Base-by-base conservation (phyloP, 768 basidiomycete genomes). In the Lanmaoa pseudosensibilis region DNA sequence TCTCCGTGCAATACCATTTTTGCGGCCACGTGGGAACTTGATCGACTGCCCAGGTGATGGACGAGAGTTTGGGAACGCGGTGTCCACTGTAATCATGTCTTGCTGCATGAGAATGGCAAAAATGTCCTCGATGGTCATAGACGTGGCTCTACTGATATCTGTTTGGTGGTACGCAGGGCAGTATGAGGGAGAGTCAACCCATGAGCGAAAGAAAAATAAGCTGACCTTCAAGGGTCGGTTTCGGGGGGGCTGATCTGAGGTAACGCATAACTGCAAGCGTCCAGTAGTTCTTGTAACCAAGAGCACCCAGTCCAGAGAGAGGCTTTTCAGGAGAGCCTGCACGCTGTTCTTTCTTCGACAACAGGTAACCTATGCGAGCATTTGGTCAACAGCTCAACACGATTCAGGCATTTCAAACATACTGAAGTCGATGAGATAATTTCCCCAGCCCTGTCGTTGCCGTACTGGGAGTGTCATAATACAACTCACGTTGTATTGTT, bases 341-440 rank as follows among this genome's bases (percentile, higher is more conserved):
- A 52, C 94, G 78, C 33, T 85, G 86, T 71, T 99, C 97, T 67
- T 97, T 97, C 80, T 92, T 96, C 8, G 95, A 97, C 61, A 99
- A 76, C 9, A 97, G 78, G 75, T 97, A 99, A 74, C 97, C 96
- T 98, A 60, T 8, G 18, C 16, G 8, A 33, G 21, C 2, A 50
- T 38, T 46, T 34, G 33, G n/a, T 66, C 8, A 56, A 45, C 8
- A 36, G n/a, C 23, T n/a, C 16, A 36, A 30, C 27, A 56, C 2
- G 8, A 52, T 54, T 54, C 37, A 65, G 54, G 30, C 53, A 57
- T 49, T 27, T 50, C 23, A 21, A 40, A 63, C 65, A 38, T 52
- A 98, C 96, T 99, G 76, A 99, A 98, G 74, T 98, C 97, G 64
- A 99, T 98, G 64, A 99, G 80, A 52, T 93, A 80, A 72, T 94